Evolutionary conservation across 768 basidiomycete genomes (phyloP).

Genomic region (Cystofilobasidium ferigula): DNA sequence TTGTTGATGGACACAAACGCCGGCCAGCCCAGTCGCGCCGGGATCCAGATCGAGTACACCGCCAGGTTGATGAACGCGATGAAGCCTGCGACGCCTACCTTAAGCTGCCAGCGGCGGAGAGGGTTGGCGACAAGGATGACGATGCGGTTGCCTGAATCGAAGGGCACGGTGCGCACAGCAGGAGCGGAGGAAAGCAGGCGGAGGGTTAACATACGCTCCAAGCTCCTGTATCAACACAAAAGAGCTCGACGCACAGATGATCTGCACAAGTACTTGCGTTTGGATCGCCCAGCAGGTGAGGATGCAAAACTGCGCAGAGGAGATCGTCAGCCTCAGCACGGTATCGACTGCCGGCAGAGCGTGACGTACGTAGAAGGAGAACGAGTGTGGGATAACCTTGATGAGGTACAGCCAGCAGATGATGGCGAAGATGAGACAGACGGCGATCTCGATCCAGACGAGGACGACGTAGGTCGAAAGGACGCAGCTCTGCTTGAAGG

Average conservation of each 20-base stretch:
- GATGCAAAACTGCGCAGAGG: neutral
- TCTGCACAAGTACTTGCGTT: neutral
- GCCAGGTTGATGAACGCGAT: neutral
- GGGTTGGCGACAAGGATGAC: neutral
- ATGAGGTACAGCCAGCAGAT: constrained; percentile 1
- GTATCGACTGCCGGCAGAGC: neutral
- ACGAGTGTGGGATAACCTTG: neutral
- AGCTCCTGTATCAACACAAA: too few relatives aligned
- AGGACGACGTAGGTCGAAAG: neutral
- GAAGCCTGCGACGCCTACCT: neutral
- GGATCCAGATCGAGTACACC: constrained; percentile 1
- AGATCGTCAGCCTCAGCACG: neutral
- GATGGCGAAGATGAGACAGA: neutral
- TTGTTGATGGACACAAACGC: too few relatives aligned
- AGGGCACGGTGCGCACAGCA: neutral
- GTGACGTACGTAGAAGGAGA: neutral
- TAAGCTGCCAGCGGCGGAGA: neutral
- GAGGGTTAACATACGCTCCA: neutral
- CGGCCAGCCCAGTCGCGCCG: neutral
- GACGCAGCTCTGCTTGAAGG: neutral
- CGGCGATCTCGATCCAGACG: neutral
- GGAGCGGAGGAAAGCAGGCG: neutral
- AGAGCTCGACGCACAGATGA: neutral
- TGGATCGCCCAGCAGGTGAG: constrained; percentile 1
- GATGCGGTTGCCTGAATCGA: neutral